A percentile compares a stretch with the other conserved stretches of the same genome.
These are phyloP conservation scores for Lachancea kluyveri DNA, from an alignment of 805 yeast genomes.

Conservation along the genomic window DNA sequence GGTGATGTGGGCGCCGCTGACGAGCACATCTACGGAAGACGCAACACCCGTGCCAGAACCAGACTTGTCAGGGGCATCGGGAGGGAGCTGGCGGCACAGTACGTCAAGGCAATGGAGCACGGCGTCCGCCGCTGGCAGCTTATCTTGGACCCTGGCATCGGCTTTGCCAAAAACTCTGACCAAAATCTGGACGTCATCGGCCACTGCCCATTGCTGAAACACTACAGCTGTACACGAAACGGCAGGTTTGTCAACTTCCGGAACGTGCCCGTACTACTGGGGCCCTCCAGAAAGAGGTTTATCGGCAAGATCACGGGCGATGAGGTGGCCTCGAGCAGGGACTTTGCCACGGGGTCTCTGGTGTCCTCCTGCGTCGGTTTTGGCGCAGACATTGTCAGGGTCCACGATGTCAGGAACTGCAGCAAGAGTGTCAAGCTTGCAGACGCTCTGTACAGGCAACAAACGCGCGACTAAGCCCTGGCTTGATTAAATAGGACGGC, in stretches of 20 bases:
- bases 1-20: no score
- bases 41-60: slow-evolving; percentile 17
- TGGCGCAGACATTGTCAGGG: slow-evolving; percentile 76
- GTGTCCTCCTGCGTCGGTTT: slow-evolving; percentile 67
- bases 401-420: slow-evolving; percentile 71
- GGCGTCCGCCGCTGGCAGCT: slow-evolving; percentile 90
- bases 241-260: slow-evolving; percentile 26
- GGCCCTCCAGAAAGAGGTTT: slow-evolving; percentile 85
- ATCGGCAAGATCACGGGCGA: slow-evolving; percentile 69
- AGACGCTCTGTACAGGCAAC: slow-evolving; percentile 46
- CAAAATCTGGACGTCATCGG: slow-evolving; percentile 68
- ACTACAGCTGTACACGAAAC: slow-evolving; percentile 34
- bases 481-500: no score
- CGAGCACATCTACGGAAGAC: slow-evolving; percentile 16
- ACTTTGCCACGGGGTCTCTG: slow-evolving; percentile 70
- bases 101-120: slow-evolving; percentile 46
- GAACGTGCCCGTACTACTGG: slow-evolving; percentile 63
- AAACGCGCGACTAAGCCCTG: no score
- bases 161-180: slow-evolving; percentile 78
- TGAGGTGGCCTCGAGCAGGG: slow-evolving; percentile 52
- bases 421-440: slow-evolving; percentile 51
- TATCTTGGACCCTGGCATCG: slow-evolving; percentile 90
- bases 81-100: slow-evolving; percentile 54
- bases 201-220: slow-evolving; percentile 40
- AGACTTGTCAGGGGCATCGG: slow-evolving; percentile 52